These are phyloP conservation scores for Ophiostoma fasciatum DNA, from an alignment of 2,329 filamentous ascomycete species.

Conservation along the genomic window DNA sequence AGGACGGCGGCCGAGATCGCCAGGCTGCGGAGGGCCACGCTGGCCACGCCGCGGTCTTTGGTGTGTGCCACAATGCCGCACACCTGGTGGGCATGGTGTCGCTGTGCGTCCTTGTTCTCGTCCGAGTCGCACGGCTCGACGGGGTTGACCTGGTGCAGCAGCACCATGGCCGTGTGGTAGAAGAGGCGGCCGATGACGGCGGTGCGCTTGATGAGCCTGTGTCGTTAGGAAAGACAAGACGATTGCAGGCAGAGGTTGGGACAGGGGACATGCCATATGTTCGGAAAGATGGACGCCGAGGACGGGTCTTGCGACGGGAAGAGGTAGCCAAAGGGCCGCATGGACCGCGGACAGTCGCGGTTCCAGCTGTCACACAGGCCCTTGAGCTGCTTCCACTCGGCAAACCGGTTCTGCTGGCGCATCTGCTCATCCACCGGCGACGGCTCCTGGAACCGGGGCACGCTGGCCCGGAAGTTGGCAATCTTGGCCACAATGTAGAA, in stretches of 20 bases:
- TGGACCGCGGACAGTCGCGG: slow-evolving; percentile 60
- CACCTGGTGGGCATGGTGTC: slow-evolving; percentile 66
- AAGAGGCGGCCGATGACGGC: slow-evolving; percentile 73
- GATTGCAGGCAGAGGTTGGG: not conserved
- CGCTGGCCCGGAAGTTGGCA: slow-evolving; percentile 65
- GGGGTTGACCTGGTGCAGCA: slow-evolving; percentile 70
- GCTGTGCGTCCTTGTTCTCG: slow-evolving; percentile 56
- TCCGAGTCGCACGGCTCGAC: slow-evolving; percentile 41
- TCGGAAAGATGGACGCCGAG: slow-evolving; percentile 64
- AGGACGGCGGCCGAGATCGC: slow-evolving; percentile 64
- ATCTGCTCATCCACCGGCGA: slow-evolving; percentile 49
- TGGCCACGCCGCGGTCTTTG: slow-evolving; percentile 65
- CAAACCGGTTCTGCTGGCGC: slow-evolving; percentile 46
- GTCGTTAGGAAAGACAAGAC: not conserved
- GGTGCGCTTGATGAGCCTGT: slow-evolving; percentile 65
- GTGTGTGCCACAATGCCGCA: slow-evolving; percentile 82
- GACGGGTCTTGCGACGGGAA: slow-evolving; percentile 39
- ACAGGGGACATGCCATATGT: no score
- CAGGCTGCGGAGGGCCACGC: slow-evolving; percentile 64
- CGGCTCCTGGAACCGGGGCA: slow-evolving; percentile 43
- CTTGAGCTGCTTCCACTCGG: slow-evolving; percentile 71
- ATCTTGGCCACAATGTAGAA: slow-evolving; percentile 80
- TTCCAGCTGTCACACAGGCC: slow-evolving; percentile 76
- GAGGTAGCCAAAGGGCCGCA: slow-evolving; percentile 73
- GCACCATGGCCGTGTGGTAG: slow-evolving; percentile 73